These are phyloP conservation scores for Leishmania tropica DNA, from an alignment of 208 protist species.

Conservation along the genomic window DNA sequence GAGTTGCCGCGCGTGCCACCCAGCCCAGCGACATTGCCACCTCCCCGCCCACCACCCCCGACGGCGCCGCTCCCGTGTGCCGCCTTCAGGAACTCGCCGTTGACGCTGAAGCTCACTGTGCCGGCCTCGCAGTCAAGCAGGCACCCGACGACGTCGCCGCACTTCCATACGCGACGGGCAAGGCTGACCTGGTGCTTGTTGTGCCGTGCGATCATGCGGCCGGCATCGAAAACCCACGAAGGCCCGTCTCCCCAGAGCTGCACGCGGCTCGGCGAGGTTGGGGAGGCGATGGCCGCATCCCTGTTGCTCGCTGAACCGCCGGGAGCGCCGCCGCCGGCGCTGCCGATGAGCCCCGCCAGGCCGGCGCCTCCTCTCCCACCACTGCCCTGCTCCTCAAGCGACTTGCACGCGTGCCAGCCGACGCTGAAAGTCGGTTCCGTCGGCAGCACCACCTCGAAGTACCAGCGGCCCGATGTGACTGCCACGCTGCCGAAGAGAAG, in stretches of 20 bases:
- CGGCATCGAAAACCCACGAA: conserved; percentile 87
- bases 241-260: conserved; percentile 68
- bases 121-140: conserved; percentile 82
- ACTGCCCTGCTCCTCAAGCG: conserved; percentile 26
- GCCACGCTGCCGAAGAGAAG: conserved; percentile 71
- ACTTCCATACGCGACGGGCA: conserved; percentile 60
- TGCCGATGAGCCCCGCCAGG: not conserved
- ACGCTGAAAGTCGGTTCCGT: conserved; percentile 44
- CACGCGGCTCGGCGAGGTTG: not conserved
- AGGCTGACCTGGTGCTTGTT: conserved; percentile 66
- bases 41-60: conserved; percentile 26
- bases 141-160: conserved; percentile 89
- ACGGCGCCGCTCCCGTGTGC: conserved; percentile 21
- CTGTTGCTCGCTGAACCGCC: not conserved
- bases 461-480: conserved; percentile 81
- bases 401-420: conserved; percentile 54
- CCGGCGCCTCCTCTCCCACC: conserved; percentile 1
- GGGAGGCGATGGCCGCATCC: conserved; percentile 11
- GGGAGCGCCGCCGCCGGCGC: not conserved
- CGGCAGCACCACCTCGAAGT: conserved; percentile 83
- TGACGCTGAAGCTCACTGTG: conserved; percentile 79
- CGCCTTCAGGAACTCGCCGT: conserved; percentile 53
- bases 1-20: not conserved
- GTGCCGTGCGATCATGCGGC: conserved; percentile 74
- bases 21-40: not conserved